Evolutionary conservation across 306 rosid species (phyloP).

Genomic region (Cucumis sativus): DNA sequence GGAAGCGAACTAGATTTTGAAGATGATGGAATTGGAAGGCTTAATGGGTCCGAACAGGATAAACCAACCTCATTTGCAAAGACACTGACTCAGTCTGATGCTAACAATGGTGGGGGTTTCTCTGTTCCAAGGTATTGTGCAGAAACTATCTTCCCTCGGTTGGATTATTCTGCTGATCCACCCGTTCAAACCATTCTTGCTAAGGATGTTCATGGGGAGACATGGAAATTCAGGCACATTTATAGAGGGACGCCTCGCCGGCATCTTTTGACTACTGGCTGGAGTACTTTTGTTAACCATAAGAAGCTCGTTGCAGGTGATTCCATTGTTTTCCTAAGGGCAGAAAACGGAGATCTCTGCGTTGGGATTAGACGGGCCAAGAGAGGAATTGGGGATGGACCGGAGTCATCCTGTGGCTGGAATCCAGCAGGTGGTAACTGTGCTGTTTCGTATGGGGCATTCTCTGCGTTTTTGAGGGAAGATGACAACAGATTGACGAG

Average conservation of each 20-base stretch:
- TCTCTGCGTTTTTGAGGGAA: constrained; percentile 40
- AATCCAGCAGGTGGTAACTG: constrained; percentile 59
- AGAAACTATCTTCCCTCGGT: constrained; percentile 74
- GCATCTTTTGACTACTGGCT: constrained; percentile 90
- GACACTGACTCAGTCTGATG: constrained; percentile 89
- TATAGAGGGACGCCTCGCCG: constrained; percentile 92
- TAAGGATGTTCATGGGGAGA: constrained; percentile 83
- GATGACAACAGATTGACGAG: constrained; percentile 39
- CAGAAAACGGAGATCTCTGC: constrained; percentile 74
- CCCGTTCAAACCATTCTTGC: constrained; percentile 82
- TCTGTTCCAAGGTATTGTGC: constrained; percentile 93
- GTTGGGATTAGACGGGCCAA: constrained; percentile 85
- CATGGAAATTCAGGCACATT: constrained; percentile 88
- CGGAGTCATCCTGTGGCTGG: constrained; percentile 57
- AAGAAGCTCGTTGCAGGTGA: constrained; percentile 93
- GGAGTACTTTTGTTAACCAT: constrained; percentile 91
- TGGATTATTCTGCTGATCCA: constrained; percentile 65
- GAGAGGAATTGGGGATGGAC: constrained; percentile 58
- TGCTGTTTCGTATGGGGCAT: constrained; percentile 41
- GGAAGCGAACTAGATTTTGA: constrained; percentile 20
- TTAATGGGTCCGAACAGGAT: constrained; percentile 48
- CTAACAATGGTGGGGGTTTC: constrained; percentile 93
- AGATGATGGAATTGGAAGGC: constrained; percentile 27
- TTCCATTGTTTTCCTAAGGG: constrained; percentile 71
- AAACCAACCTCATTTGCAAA: constrained; percentile 76